Evolutionary conservation across 2,329 filamentous ascomycete genomes (phyloP).

Genomic region (Hypomyces rosellus): DNA sequence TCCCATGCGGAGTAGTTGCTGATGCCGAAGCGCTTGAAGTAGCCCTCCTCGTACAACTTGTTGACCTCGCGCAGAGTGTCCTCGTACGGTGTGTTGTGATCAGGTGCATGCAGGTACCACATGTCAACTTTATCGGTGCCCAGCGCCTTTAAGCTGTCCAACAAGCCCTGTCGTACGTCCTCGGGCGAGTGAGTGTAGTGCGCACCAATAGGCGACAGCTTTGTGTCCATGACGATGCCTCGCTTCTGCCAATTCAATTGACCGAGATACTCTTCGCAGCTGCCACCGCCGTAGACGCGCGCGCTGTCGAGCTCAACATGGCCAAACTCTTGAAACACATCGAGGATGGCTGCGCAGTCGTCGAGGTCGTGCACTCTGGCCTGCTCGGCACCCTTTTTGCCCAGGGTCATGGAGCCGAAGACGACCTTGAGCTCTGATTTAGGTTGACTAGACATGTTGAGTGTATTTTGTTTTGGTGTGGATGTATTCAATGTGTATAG

Average conservation of each 20-base stretch:
- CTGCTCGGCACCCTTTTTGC: slow-evolving; percentile 8
- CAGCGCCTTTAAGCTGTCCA: slow-evolving; percentile 8
- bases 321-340: slow-evolving; percentile 9
- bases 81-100: slow-evolving; percentile 55
- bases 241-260: slow-evolving; percentile 5
- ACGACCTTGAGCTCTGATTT: slow-evolving; percentile 9
- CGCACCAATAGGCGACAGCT: not conserved
- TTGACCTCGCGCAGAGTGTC: slow-evolving; percentile 64
- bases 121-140: slow-evolving; percentile 15
- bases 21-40: slow-evolving; percentile 64
- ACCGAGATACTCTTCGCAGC: slow-evolving; percentile 7
- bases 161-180: not conserved
- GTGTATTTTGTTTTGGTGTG: not conserved
- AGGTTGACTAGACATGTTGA: slow-evolving; percentile 2
- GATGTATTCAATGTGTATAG: too few species aligned
- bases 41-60: slow-evolving; percentile 62
- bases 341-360: slow-evolving; percentile 4
- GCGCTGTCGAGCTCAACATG: slow-evolving; percentile 10
- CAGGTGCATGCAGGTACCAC: slow-evolving; percentile 43
- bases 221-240: not conserved
- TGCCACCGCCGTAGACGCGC: slow-evolving; percentile 8
- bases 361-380: slow-evolving; percentile 7
- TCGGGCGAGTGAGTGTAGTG: not conserved
- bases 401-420: slow-evolving; percentile 11
- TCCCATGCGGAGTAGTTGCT: slow-evolving; percentile 72